These are phyloP conservation scores for Ceratobasidium sp. DNA, from an alignment of 1,284 basidiomycete species.

Conservation along the genomic window DNA sequence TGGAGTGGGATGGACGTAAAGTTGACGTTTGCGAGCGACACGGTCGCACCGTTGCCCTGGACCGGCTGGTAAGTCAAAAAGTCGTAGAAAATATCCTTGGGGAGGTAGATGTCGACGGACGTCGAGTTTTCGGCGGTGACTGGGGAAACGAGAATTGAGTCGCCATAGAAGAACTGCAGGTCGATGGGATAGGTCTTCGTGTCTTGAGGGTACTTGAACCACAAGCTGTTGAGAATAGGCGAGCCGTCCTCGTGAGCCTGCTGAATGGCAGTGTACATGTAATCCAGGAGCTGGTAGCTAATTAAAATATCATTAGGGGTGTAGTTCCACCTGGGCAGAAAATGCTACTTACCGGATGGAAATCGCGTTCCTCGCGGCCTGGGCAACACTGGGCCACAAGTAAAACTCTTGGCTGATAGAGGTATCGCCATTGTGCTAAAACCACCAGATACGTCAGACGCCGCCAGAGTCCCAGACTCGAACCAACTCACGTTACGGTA, in stretches of 20 bases:
- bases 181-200: constrained; percentile 69
- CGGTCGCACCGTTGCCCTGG: constrained; percentile 63
- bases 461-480: too few relatives aligned
- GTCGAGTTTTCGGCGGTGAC: constrained; percentile 74
- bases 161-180: constrained; percentile 77
- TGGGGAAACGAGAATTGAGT: constrained; percentile 75
- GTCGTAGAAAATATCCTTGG: constrained; percentile 75
- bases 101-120: constrained; percentile 72
- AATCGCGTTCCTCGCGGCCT: constrained; percentile 72
- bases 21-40: constrained; percentile 65
- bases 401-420: constrained; percentile 76
- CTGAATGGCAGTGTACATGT: constrained; percentile 79
- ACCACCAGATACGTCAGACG: constrained; percentile 13
- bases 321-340: too few relatives aligned
- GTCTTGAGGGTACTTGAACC: constrained; percentile 76
- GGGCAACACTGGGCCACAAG: constrained; percentile 69
- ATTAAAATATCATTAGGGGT: too few relatives aligned
- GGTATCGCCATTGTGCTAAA: constrained; percentile 69
- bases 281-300: constrained; percentile 66
- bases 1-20: constrained; percentile 72
- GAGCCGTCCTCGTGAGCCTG: constrained; percentile 69
- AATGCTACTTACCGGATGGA: constrained; percentile 66
- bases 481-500: constrained; percentile 73
- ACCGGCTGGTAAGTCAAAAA: constrained; percentile 67
- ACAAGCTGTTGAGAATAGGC: constrained; percentile 72